These are phyloP conservation scores for Hydrangea macrophylla DNA, from an alignment of 148 eudicot species.

Conservation along the genomic window DNA sequence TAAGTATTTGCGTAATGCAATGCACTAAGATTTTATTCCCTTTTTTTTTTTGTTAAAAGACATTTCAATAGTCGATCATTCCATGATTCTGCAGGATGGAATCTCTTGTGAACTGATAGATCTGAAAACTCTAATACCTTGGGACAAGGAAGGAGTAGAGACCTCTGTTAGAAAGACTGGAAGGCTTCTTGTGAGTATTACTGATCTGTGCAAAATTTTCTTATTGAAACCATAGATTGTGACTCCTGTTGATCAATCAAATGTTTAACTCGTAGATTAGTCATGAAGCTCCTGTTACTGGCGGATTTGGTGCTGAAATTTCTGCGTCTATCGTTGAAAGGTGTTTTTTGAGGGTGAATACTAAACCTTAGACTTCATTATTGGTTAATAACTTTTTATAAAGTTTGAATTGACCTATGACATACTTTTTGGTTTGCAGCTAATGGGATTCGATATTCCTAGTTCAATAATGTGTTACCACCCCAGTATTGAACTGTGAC, in stretches of 20 bases:
- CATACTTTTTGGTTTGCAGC: too few species aligned
- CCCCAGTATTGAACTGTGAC: too few species aligned
- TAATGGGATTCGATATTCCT: too few species aligned
- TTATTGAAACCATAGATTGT: conserved; percentile 5
- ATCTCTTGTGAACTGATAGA: conserved; percentile 95
- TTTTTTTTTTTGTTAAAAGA: not conserved
- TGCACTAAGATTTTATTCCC: not conserved
- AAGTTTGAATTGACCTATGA: too few species aligned
- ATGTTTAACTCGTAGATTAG: conserved; percentile 55
- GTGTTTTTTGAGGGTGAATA: conserved; percentile 85
- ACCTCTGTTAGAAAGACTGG: conserved; percentile 95
- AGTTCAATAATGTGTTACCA: too few species aligned
- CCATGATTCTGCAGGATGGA: conserved; percentile 63
- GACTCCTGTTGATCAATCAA: conserved; percentile 15
- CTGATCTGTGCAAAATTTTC: not conserved
- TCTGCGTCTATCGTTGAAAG: conserved; percentile 91
- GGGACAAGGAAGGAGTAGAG: conserved; percentile 96
- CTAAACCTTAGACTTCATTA: not conserved
- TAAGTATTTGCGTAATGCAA: too few species aligned
- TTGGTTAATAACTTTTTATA: conserved; percentile 4
- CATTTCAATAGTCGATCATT: not conserved
- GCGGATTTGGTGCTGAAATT: conserved; percentile 99
- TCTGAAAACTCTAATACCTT: conserved; percentile 85
- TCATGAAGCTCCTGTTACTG: conserved; percentile 98
- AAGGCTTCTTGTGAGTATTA: conserved; percentile 72